phyloP scores from a whole-genome alignment of 768 basidiomycete genomes.

The Tricholoma sp. region DNA sequence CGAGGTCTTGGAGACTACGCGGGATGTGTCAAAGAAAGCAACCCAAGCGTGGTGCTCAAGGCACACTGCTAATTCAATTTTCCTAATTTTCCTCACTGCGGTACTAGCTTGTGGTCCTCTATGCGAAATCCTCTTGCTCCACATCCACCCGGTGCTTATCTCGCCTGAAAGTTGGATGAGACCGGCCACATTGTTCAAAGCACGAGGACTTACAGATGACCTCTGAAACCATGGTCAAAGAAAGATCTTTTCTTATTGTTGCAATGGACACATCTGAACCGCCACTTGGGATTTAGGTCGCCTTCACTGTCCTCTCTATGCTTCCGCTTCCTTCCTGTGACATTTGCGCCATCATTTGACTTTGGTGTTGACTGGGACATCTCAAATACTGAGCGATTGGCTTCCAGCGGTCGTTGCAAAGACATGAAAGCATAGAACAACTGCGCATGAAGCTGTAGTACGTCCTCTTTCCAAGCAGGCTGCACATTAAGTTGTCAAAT shows the following conservation, averaged over 20 bases:
- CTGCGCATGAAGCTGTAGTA: slow-evolving; percentile 55
- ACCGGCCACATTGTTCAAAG: not conserved
- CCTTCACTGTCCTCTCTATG: not conserved
- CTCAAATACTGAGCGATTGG: not conserved
- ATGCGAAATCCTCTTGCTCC: not conserved
- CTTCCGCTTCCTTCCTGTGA: not conserved
- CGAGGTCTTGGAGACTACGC: too few relatives aligned
- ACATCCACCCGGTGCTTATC: not conserved
- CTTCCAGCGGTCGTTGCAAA: not conserved
- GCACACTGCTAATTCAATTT: too few relatives aligned
- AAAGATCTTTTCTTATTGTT: not conserved
- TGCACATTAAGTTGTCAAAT: slow-evolving; percentile 84
- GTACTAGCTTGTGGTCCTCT: not conserved
- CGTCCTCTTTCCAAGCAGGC: slow-evolving; percentile 88
- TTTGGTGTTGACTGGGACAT: not conserved
- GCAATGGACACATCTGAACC: not conserved
- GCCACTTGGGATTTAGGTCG: not conserved
- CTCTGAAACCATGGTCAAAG: not conserved
- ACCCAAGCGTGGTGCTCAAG: too few relatives aligned
- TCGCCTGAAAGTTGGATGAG: not conserved
- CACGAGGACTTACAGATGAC: not conserved
- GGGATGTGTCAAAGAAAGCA: too few relatives aligned
- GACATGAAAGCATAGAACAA: not conserved
- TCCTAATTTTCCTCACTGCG: too few relatives aligned
- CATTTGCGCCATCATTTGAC: not conserved